Conservation (phyloP, 805 yeast species). For the Zygotorulaspora florentina region DNA sequence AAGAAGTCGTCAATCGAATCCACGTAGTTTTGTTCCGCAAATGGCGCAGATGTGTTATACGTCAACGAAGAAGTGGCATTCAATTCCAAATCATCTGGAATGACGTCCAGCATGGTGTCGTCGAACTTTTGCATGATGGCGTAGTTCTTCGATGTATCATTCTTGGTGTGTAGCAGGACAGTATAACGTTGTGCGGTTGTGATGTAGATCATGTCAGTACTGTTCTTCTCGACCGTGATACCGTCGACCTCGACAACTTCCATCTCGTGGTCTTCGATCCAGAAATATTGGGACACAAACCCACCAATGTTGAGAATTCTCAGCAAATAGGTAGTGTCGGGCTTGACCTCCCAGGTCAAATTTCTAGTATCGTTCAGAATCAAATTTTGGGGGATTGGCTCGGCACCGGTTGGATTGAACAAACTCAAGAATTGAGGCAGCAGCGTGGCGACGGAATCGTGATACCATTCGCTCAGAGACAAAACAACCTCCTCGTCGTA, state of each 20-base stretch:
- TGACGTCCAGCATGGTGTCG: constrained; percentile 71
- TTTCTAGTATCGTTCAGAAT: constrained; percentile 79
- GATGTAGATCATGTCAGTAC: constrained; percentile 67
- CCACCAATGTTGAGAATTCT: constrained; percentile 86
- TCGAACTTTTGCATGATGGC: constrained; percentile 83
- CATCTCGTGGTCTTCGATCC: constrained; percentile 82
- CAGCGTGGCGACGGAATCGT: constrained; percentile 48
- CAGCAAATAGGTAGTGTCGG: constrained; percentile 78
- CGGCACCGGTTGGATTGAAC: constrained; percentile 96
- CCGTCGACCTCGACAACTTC: constrained; percentile 93
- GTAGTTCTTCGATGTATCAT: constrained; percentile 57
- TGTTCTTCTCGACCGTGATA: constrained; percentile 69
- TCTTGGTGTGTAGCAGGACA: constrained; percentile 70
- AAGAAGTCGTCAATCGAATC: constrained; percentile 49
- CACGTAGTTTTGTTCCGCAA: constrained; percentile 39
- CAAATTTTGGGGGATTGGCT: constrained; percentile 83
- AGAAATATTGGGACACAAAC: constrained; percentile 83
- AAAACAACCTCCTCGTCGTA: constrained; percentile 77
- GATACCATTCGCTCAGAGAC: constrained; percentile 86
- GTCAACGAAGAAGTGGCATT: constrained; percentile 74
- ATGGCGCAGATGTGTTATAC: constrained; percentile 45
- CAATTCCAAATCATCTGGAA: constrained; percentile 59
- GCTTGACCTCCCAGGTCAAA: constrained; percentile 72
- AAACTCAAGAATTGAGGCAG: constrained; percentile 55
- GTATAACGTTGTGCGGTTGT: constrained; percentile 92